Percentiles rank a stretch among this genome's conserved stretches.
phyloP scores from a whole-genome alignment of 805 yeast genomes.

The Yarrowia osloensis region DNA sequence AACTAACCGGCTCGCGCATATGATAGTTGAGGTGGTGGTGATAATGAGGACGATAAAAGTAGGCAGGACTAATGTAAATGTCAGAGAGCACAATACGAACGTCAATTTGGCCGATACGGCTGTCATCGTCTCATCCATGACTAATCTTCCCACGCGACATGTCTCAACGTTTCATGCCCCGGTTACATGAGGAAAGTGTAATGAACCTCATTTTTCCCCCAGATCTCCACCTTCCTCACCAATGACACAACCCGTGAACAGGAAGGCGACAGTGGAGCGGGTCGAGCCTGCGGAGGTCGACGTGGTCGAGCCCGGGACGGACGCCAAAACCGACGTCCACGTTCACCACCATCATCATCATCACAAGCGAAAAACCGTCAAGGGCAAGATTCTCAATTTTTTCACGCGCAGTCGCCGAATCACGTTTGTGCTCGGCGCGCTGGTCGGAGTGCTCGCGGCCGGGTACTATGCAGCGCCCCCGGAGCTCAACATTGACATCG shows the following conservation, averaged over 20 bases:
- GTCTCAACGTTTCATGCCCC: not conserved
- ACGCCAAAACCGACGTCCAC: slow-evolving; percentile 1
- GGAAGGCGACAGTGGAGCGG: not conserved
- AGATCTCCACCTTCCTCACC: not conserved
- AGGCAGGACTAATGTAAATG: too few relatives aligned
- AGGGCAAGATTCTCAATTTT: slow-evolving; percentile 22
- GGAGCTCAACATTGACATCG: slow-evolving; percentile 1
- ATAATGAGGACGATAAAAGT: too few relatives aligned
- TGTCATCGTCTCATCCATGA: not conserved
- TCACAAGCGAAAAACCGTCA: not conserved
- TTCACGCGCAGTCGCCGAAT: slow-evolving; percentile 51
- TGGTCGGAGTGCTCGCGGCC: slow-evolving; percentile 68
- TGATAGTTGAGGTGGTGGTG: too few relatives aligned
- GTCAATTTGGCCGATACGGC: too few relatives aligned
- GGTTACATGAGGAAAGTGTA: not conserved
- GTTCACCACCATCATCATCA: slow-evolving; percentile 14
- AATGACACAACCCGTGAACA: not conserved
- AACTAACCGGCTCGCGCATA: too few relatives aligned
- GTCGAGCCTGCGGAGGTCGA: not conserved
- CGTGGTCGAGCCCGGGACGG: not conserved
- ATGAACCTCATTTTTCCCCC: too few relatives aligned
- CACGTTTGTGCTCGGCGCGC: slow-evolving; percentile 68
- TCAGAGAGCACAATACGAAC: too few relatives aligned
- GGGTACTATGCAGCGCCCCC: slow-evolving; percentile 54
- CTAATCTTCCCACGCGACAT: not conserved